Percentiles rank a stretch among this genome's conserved stretches.
phyloP scores from a whole-genome alignment of 495 filamentous ascomycete genomes.

The Neurospora tetrasperma region DNA sequence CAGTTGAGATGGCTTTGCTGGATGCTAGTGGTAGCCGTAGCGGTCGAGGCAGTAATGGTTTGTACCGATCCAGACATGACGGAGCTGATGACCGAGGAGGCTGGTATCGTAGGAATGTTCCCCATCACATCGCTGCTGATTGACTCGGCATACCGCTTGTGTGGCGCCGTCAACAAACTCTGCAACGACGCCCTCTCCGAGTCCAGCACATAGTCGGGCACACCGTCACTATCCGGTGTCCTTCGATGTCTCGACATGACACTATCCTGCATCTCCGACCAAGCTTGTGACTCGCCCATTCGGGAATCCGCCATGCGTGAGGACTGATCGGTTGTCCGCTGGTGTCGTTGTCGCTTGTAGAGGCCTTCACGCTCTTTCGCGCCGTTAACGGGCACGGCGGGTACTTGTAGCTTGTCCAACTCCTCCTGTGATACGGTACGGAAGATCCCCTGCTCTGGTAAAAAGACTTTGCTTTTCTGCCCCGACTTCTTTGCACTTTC shows the following conservation, averaged over 20 bases:
- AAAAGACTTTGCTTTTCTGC: constrained; percentile 34
- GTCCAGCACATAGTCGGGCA: not conserved
- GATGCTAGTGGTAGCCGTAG: not conserved
- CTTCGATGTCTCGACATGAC: not conserved
- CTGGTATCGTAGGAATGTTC: not conserved
- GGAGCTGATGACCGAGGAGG: not conserved
- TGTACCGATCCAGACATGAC: not conserved
- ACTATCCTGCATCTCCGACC: not conserved
- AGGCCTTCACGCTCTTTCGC: not conserved
- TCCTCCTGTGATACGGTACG: constrained; percentile 40
- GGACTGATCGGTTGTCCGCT: constrained; percentile 21
- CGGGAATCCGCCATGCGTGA: constrained; percentile 6
- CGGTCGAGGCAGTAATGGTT: not conserved
- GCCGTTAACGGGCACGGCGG: constrained; percentile 5
- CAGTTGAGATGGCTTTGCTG: not conserved
- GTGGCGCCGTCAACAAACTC: not conserved
- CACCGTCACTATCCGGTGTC: not conserved
- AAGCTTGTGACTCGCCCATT: constrained; percentile 6
- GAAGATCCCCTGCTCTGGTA: constrained; percentile 42
- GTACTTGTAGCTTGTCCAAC: constrained; percentile 20
- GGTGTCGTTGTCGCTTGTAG: constrained; percentile 1
- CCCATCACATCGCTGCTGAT: not conserved
- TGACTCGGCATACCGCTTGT: not conserved
- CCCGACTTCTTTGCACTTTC: constrained; percentile 11
- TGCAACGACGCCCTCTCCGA: not conserved